phyloP scores from a whole-genome alignment of 2,329 filamentous ascomycete genomes.

The Aspergillus bombycis region DNA sequence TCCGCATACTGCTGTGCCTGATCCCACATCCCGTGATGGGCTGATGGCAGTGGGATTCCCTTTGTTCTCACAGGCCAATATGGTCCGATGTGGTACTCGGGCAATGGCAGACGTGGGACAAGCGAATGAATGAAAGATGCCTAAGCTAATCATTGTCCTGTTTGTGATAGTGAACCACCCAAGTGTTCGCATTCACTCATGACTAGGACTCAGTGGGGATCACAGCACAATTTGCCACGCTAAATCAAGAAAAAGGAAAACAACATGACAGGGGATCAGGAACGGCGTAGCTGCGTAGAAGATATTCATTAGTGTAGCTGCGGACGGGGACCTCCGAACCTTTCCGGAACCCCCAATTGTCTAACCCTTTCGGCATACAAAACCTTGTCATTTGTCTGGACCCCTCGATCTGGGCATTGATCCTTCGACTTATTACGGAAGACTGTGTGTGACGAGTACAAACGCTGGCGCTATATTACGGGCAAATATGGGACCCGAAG shows the following conservation, averaged over 20 bases:
- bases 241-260: neutral
- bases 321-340: neutral
- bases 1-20: neutral
- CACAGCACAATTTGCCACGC: neutral
- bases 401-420: neutral
- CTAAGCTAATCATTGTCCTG: neutral
- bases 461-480: neutral
- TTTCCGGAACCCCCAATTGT: neutral
- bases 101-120: neutral
- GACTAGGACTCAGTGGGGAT: neutral
- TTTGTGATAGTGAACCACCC: neutral
- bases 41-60: neutral
- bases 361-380: neutral
- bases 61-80: neutral
- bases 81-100: constrained; percentile 3
- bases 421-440: too few relatives aligned
- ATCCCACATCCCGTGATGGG: neutral
- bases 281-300: neutral
- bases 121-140: neutral
- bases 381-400: neutral
- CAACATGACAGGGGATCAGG: constrained; percentile 3
- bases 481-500: neutral
- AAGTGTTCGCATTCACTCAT: neutral
- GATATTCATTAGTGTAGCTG: neutral
- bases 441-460: neutral